Conservation (phyloP, 305 asterid species). For the Lippia alba region DNA sequence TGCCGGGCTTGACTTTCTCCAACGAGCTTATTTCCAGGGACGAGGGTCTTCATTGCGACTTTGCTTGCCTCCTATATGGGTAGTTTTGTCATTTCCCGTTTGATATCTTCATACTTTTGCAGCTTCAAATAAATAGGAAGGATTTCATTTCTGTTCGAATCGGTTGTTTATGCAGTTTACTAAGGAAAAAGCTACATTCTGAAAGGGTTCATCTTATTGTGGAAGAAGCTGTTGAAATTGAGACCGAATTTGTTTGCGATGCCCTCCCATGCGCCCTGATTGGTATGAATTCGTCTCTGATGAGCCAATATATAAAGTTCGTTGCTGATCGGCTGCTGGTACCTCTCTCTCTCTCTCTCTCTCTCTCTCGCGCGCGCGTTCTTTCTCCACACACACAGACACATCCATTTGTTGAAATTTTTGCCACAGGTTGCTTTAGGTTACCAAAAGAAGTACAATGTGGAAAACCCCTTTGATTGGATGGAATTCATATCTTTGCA, state of each 20-base stretch:
- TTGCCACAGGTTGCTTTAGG: constrained; percentile 64
- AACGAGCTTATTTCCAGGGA: constrained; percentile 84
- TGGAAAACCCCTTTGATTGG: constrained; percentile 85
- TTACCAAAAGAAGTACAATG: constrained; percentile 54
- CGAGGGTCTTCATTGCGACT: constrained; percentile 87
- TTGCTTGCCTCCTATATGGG: constrained; percentile 81
- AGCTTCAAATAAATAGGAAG: constrained; percentile 11
- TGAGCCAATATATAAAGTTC: constrained; percentile 72
- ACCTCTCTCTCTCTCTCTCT: constrained; percentile 29
- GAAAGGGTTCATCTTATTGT: constrained; percentile 67
- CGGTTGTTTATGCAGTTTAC: constrained; percentile 45
- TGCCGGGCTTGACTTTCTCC: constrained; percentile 87
- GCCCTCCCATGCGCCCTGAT: constrained; percentile 83
- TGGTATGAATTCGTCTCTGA: constrained; percentile 68
- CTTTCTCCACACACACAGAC: background rate
- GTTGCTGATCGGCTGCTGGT: constrained; percentile 78
- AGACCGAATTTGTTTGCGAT: constrained; percentile 70
- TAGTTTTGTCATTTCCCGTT: constrained; percentile 22
- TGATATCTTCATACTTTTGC: background rate
- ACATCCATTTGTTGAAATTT: background rate
- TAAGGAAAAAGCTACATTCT: constrained; percentile 54
- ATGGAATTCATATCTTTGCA: constrained; percentile 76
- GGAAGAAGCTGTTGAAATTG: constrained; percentile 81
- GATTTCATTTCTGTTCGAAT: constrained; percentile 1
- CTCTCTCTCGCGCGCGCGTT: background rate